Evolutionary conservation across 2,329 filamentous ascomycete genomes (phyloP).

Genomic region (Colletotrichum chrysophilum): DNA sequence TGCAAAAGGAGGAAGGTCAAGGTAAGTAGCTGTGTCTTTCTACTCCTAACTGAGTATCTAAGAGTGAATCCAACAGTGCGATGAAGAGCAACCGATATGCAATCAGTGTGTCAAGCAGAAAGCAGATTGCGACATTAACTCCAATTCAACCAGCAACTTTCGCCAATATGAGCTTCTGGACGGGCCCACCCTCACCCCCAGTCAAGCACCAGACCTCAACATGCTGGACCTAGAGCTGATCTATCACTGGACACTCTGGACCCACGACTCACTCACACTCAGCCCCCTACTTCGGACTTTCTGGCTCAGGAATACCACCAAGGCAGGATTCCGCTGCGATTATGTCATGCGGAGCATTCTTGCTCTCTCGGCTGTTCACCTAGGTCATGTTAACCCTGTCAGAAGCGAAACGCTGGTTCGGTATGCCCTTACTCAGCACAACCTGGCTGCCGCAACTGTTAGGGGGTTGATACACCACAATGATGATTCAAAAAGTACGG

Average conservation of each 20-base stretch:
- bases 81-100: slow-evolving; percentile 41
- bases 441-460: not conserved
- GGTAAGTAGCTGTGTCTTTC: slow-evolving; percentile 23
- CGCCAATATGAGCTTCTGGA: not conserved
- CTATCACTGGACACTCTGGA: slow-evolving; percentile 55
- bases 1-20: slow-evolving; percentile 46
- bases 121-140: slow-evolving; percentile 37
- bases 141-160: not conserved
- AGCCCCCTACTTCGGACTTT: slow-evolving; percentile 45
- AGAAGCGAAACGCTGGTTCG: not conserved
- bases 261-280: slow-evolving; percentile 49
- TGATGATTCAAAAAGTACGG: not conserved
- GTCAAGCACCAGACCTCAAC: slow-evolving; percentile 29
- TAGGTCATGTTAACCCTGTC: slow-evolving; percentile 36
- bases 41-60: not conserved
- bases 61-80: slow-evolving; percentile 32
- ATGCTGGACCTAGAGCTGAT: slow-evolving; percentile 55
- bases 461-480: not conserved
- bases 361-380: slow-evolving; percentile 53
- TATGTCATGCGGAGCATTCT: slow-evolving; percentile 55
- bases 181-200: not conserved
- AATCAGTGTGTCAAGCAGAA: slow-evolving; percentile 43
- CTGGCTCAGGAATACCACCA: slow-evolving; percentile 51
- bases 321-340: slow-evolving; percentile 47
- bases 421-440: not conserved